Evolutionary conservation across 352 stramenopile species (phyloP), one percentile per base, ranked within the genome.

Genomic region (Globisporangium iwayamae): DNA sequence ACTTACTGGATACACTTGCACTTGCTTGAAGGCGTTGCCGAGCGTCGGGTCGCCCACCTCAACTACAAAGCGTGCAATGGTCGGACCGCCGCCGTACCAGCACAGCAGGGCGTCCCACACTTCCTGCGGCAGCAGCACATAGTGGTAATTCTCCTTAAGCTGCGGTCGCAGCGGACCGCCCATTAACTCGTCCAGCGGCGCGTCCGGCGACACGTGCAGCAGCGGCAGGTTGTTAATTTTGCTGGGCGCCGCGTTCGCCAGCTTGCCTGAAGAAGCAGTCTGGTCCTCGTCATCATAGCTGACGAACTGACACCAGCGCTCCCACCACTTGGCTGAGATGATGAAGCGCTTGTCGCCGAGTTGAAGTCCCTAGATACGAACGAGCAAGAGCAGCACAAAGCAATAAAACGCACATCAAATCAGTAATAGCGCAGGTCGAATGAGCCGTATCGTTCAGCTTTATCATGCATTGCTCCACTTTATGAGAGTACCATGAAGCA

Each of bases 251-350:
- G 65, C 41, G 38, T 74, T 72, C 32, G 34, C 51, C 22, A 63
- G 18, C 38, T 55, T 51, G 13, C 28, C 48, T 6, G 25, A 45
- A 22, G 30, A 39, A 0, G 30, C 47, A 18, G 4, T 10, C 16
- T 20, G n/a, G 16, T 80, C 48, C 46, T 72, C 66, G 16, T 73
- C 72, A n/a, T 87, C 71, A 39, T 80, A 92, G 46, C 68, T 70
- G 11, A 92, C 83, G 48, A 82, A 91, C 47, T 87, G 73, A 45
- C 77, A 79, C 85, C 85, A 94, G 54, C 81, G 76, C 64, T 94
- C 71, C 85, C 85, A 94, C 85, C 85, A 94, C 69, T 91, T 91
- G 70, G 78, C 81, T 34, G 79, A 76, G 41, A 94, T 65, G 58
- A 94, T 76, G 62, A 84, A 94, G 58, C 82, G 85, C 65, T 87